A percentile compares a stretch with the other conserved stretches of the same genome.
phyloP scores from a whole-genome alignment of 495 filamentous ascomycete species.

The Chlorociboria aeruginascens region DNA sequence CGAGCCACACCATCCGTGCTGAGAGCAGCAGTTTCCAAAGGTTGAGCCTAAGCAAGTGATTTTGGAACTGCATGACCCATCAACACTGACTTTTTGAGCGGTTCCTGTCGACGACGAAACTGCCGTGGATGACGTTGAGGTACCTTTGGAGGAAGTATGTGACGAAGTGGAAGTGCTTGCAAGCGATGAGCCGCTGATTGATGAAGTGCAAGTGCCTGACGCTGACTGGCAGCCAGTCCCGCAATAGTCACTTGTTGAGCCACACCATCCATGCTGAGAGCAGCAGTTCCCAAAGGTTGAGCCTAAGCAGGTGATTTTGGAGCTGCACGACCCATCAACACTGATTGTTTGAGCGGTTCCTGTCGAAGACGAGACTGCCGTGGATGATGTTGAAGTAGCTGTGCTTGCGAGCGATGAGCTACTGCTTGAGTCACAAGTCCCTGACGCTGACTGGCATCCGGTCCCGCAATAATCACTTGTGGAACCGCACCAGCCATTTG shows the following conservation, averaged over 20 bases:
- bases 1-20: conserved; percentile 5
- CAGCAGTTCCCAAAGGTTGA: conserved; percentile 24
- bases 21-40: conserved; percentile 8
- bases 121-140: neutral
- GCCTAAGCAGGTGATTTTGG: conserved; percentile 17
- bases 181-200: neutral
- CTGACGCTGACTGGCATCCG: conserved; percentile 10
- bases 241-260: conserved; percentile 24
- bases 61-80: conserved; percentile 3
- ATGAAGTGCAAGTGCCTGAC: conserved; percentile 14
- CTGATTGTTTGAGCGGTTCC: conserved; percentile 4
- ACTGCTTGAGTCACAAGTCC: conserved; percentile 15
- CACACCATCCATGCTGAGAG: conserved; percentile 24
- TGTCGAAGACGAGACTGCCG: conserved; percentile 24
- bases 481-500: conserved; percentile 10
- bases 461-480: conserved; percentile 9
- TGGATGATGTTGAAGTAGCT: conserved; percentile 1
- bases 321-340: conserved; percentile 7
- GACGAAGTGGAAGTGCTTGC: conserved; percentile 2
- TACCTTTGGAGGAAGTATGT: neutral
- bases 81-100: neutral
- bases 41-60: conserved; percentile 3
- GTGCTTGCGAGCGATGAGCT: conserved; percentile 7
- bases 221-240: conserved; percentile 24
- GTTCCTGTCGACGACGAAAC: neutral